These are phyloP conservation scores for Scedosporium minutisporum DNA, from an alignment of 2,329 filamentous ascomycete species.

Conservation along the genomic window DNA sequence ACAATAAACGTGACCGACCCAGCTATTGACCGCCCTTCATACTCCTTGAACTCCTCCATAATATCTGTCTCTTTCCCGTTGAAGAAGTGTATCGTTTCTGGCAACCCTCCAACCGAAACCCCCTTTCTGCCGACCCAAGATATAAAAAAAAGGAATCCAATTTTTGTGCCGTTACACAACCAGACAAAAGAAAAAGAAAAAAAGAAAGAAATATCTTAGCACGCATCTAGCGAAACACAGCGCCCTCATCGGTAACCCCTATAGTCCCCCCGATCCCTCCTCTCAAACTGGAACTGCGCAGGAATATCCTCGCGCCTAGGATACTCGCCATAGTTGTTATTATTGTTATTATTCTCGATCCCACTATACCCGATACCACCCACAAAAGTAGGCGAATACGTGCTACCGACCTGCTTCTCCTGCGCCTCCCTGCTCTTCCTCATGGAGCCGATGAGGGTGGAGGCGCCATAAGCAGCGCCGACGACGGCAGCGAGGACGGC, in stretches of 20 bases:
- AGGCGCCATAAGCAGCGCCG: slow-evolving; percentile 31
- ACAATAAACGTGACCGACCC: not conserved
- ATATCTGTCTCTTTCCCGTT: not conserved
- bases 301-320: not conserved
- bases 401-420: not conserved
- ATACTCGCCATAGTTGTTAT: not conserved
- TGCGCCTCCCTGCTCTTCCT: not conserved
- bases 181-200: not conserved
- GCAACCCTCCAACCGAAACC: not conserved
- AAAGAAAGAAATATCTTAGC: not conserved
- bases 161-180: too few relatives aligned
- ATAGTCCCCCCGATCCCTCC: not conserved
- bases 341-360: not conserved
- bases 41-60: not conserved
- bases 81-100: not conserved
- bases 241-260: not conserved
- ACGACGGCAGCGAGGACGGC: slow-evolving; percentile 43
- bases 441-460: slow-evolving; percentile 12
- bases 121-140: not conserved
- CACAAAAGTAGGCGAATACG: not conserved
- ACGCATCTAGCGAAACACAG: not conserved
- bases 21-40: not conserved
- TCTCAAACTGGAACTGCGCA: slow-evolving; percentile 4
- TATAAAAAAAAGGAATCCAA: not conserved
- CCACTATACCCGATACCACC: not conserved